Evolutionary conservation across 768 basidiomycete genomes (phyloP).

Genomic region (Mycena metata): DNA sequence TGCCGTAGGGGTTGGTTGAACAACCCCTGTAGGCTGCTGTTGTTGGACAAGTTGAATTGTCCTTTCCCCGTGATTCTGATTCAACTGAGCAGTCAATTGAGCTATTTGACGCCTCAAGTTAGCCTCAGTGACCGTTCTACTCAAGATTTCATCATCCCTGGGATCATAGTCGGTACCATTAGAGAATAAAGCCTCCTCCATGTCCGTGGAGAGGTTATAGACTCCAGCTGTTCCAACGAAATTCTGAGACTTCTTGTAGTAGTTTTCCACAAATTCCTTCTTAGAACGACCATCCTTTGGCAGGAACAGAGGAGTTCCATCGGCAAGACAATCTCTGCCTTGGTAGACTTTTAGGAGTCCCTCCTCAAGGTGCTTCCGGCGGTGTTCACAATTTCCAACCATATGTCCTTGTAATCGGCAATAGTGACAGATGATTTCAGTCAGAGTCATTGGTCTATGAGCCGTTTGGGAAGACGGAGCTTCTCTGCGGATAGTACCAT

Average conservation of each 20-base stretch:
- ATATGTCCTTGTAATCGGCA: too few species aligned
- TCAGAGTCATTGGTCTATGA: background rate
- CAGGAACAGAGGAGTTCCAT: too few species aligned
- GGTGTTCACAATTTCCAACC: too few species aligned
- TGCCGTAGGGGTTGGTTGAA: constrained; percentile 1
- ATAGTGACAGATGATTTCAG: background rate
- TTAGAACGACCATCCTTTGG: too few species aligned
- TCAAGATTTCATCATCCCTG: constrained; percentile 1
- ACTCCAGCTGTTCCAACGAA: background rate
- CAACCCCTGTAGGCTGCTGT: constrained; percentile 3
- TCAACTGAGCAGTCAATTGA: background rate
- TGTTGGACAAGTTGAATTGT: constrained; percentile 13
- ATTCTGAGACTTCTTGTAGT: background rate
- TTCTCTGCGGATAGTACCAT: background rate
- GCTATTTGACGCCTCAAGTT: background rate
- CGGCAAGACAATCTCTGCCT: too few species aligned
- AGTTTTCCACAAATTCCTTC: background rate
- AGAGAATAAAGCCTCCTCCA: background rate
- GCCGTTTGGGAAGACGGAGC: background rate
- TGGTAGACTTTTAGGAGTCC: too few species aligned
- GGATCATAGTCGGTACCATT: constrained; percentile 1
- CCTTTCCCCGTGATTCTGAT: background rate
- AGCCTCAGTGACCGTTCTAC: background rate
- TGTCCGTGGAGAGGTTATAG: background rate
- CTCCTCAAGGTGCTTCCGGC: too few species aligned